These are phyloP conservation scores for Trichoderma sp. DNA, from an alignment of 2,329 filamentous ascomycete genomes.

Conservation along the genomic window DNA sequence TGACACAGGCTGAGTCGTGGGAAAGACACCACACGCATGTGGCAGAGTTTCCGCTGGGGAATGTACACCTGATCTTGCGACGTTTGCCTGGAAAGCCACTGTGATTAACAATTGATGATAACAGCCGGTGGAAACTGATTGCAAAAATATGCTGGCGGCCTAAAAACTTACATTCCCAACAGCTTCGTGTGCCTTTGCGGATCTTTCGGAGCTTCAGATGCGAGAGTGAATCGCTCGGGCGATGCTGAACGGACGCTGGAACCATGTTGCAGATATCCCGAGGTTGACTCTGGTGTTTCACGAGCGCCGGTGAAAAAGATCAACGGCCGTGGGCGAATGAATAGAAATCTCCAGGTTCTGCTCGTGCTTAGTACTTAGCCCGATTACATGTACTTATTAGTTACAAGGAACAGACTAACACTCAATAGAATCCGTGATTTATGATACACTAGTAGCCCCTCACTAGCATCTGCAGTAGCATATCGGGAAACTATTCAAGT, in stretches of 20 bases:
- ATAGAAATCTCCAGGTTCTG: background rate
- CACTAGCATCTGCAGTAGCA: background rate
- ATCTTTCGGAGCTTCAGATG: conserved; percentile 6
- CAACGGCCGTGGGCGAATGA: background rate
- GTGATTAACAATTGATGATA: background rate
- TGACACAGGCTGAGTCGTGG: conserved; percentile 10
- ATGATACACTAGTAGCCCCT: background rate
- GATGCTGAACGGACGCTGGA: background rate
- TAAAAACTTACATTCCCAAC: conserved; percentile 26
- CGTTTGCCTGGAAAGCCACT: conserved; percentile 12
- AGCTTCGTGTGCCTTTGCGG: conserved; percentile 27
- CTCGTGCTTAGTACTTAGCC: background rate
- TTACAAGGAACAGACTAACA: background rate
- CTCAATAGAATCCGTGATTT: background rate
- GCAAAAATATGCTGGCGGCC: background rate
- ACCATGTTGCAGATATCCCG: background rate
- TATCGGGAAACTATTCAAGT: too few species aligned
- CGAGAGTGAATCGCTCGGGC: background rate
- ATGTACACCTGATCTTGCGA: conserved; percentile 26
- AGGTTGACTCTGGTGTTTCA: background rate
- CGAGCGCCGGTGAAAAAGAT: background rate
- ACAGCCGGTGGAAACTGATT: background rate
- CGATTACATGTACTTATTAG: background rate
- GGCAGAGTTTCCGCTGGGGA: background rate
- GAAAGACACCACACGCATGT: conserved; percentile 20